Evolutionary conservation across 176 grass and related monocot genomes (phyloP), one percentile per base, ranked within the genome.

Genomic region (Ensete glaucum): DNA sequence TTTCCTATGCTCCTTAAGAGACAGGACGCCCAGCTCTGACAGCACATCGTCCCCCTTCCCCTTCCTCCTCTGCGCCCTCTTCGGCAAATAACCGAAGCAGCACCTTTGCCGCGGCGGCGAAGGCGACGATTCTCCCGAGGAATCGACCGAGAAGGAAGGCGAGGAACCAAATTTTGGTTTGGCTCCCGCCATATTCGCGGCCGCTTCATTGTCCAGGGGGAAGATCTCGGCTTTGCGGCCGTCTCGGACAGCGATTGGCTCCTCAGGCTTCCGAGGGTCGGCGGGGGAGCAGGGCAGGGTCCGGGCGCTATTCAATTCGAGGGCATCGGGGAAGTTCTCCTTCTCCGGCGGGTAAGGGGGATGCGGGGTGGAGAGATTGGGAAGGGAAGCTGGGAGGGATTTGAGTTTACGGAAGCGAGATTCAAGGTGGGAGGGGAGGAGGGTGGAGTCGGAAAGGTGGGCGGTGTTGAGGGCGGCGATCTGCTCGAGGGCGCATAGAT

Each of bases 321-420:
- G 68, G 0, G 49, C 74, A 0, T 73, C 22, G 72, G 58, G 27
- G 16, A 70, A 56, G 16, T 54, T 69, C 73, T 68, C 79, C 84
- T 82, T 51, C 9, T 22, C 68, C 73, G 75, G n/a, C 76, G 81
- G 6, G 11, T 24, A 10, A 86, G 73, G 53, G 1, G 64, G 56
- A 1, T 68, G 8, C 7, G 69, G 1, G 16, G 70, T 9, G 53
- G 83, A 1, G 9, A 81, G 2, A 9, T 50, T 6, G 22, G 83
- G 11, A 34, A 71, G 24, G 49, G 22, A 49, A 52, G 54, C 9
- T 21, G 86, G 95, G 50, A 94, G 82, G 48, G 88, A 94, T 43
- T 99, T 99, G 81, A 99, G 90, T 84, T 93, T 94, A 73, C 84
- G 82, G 86, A 91, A 99, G 14, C 95, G 86, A 56, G 88, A 76